Percentiles rank a stretch among this genome's conserved stretches.
These are phyloP conservation scores for Lachancea mirantina DNA, from an alignment of 805 yeast species.

Conservation along the genomic window DNA sequence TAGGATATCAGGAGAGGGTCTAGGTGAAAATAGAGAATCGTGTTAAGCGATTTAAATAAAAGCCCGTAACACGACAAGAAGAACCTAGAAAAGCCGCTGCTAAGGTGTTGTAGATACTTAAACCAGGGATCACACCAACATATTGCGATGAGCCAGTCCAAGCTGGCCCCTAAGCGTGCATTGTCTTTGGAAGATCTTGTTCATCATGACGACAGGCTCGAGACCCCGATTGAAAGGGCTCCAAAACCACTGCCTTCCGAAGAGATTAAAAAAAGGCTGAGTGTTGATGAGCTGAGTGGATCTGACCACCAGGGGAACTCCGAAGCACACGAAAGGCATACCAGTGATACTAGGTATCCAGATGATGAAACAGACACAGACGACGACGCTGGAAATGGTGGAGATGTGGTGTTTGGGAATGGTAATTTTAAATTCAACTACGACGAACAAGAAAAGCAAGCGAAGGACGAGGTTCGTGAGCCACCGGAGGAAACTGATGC, in stretches of 20 bases:
- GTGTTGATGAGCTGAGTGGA: slow-evolving; percentile 5
- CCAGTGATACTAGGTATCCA: not conserved
- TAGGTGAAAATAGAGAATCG: too few species aligned
- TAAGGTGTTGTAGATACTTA: too few species aligned
- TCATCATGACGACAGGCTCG: slow-evolving; percentile 27
- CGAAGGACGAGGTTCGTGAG: slow-evolving; percentile 1
- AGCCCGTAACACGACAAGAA: too few species aligned
- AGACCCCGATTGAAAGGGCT: slow-evolving; percentile 11
- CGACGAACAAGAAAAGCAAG: slow-evolving; percentile 24
- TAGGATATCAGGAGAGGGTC: too few species aligned
- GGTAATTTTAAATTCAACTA: slow-evolving; percentile 23
- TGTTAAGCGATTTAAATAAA: too few species aligned
- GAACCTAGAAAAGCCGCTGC: too few species aligned
- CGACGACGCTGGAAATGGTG: slow-evolving; percentile 19
- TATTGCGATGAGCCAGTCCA: slow-evolving; percentile 9
- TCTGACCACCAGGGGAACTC: slow-evolving; percentile 1
- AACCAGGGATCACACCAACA: too few species aligned
- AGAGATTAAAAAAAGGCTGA: slow-evolving; percentile 6
- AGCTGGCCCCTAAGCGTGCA: slow-evolving; percentile 23
- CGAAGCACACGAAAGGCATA: slow-evolving; percentile 1
- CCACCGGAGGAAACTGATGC: not conserved
- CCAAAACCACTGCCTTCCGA: slow-evolving; percentile 8
- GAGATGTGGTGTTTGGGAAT: slow-evolving; percentile 22
- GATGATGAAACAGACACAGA: slow-evolving; percentile 32
- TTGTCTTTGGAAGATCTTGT: slow-evolving; percentile 31